Evolutionary conservation across 495 filamentous ascomycete genomes (phyloP).

Genomic region (Lophium mytilinum): DNA sequence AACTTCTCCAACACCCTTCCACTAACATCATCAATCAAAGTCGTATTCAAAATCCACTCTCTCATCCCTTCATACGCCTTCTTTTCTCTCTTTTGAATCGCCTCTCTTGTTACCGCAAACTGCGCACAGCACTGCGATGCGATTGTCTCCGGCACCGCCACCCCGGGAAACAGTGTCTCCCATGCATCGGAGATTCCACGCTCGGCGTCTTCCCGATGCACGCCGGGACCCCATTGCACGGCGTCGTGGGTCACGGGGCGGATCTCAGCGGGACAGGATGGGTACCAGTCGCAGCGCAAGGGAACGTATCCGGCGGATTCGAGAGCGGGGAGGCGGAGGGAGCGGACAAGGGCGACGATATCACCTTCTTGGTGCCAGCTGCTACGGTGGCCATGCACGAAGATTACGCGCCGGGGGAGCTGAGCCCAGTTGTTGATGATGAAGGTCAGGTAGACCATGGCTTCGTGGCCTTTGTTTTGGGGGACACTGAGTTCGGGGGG

Average conservation of each 20-base stretch:
- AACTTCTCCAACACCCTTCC: slow-evolving; percentile 67
- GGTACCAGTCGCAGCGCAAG: slow-evolving; percentile 44
- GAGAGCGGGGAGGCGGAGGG: slow-evolving; percentile 27
- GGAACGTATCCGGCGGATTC: slow-evolving; percentile 40
- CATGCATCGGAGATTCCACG: slow-evolving; percentile 42
- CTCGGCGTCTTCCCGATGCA: slow-evolving; percentile 49
- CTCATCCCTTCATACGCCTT: slow-evolving; percentile 52
- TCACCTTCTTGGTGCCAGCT: slow-evolving; percentile 56
- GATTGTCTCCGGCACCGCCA: slow-evolving; percentile 47
- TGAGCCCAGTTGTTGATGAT: slow-evolving; percentile 5
- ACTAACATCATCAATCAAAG: slow-evolving; percentile 53
- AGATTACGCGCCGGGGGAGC: slow-evolving; percentile 4
- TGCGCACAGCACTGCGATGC: slow-evolving; percentile 52
- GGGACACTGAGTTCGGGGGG: not conserved
- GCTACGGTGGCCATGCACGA: slow-evolving; percentile 42
- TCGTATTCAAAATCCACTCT: slow-evolving; percentile 57
- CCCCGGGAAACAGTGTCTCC: slow-evolving; percentile 30
- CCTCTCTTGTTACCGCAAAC: slow-evolving; percentile 40
- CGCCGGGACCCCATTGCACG: slow-evolving; percentile 28
- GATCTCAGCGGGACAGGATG: slow-evolving; percentile 43
- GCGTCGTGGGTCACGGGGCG: slow-evolving; percentile 36
- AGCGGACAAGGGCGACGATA: slow-evolving; percentile 38
- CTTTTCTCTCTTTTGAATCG: slow-evolving; percentile 43
- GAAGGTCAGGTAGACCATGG: slow-evolving; percentile 7
- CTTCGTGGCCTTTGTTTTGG: slow-evolving; percentile 14